phyloP scores from a whole-genome alignment of 2,329 filamentous ascomycete genomes.

The Colletotrichum cuscutae region DNA sequence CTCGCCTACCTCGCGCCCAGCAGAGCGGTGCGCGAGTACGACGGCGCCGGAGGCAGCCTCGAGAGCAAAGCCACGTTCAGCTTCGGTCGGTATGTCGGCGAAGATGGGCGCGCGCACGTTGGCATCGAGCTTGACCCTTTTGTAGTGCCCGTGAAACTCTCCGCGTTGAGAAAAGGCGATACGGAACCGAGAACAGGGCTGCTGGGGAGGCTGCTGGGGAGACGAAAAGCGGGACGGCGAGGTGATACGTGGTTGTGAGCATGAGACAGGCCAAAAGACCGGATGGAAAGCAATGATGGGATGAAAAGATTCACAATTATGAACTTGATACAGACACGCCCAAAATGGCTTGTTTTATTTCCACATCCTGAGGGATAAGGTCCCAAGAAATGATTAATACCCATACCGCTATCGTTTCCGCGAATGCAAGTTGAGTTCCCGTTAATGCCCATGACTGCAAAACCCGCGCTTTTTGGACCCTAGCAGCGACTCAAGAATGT shows the following conservation, averaged over 20 bases:
- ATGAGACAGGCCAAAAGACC: no score
- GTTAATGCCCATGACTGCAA: no score
- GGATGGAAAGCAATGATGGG: no score
- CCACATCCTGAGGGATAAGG: no score
- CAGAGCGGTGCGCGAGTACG: conserved; percentile 47
- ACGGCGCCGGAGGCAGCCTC: background rate
- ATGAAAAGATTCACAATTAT: no score
- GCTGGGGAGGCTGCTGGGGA: conserved; percentile 6
- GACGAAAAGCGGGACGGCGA: background rate
- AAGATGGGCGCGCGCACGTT: conserved; percentile 56
- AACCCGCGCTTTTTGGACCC: no score
- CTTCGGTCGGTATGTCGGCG: conserved; percentile 61
- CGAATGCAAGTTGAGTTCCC: no score
- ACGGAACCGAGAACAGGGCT: conserved; percentile 13
- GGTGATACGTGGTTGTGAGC: conserved; percentile 24
- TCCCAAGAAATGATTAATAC: no score
- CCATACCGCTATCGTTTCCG: no score
- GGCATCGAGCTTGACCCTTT: conserved; percentile 63
- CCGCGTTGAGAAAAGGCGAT: conserved; percentile 18
- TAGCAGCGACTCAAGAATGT: no score
- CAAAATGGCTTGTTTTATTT: no score
- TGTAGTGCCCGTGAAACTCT: conserved; percentile 44
- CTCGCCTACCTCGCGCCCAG: conserved; percentile 61
- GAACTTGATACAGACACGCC: no score
- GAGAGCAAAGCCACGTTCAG: conserved; percentile 50